A percentile compares a stretch with the other conserved stretches of the same genome.
phyloP scores from a whole-genome alignment of 345 rosid genomes.

The Eucalyptus cloeziana region DNA sequence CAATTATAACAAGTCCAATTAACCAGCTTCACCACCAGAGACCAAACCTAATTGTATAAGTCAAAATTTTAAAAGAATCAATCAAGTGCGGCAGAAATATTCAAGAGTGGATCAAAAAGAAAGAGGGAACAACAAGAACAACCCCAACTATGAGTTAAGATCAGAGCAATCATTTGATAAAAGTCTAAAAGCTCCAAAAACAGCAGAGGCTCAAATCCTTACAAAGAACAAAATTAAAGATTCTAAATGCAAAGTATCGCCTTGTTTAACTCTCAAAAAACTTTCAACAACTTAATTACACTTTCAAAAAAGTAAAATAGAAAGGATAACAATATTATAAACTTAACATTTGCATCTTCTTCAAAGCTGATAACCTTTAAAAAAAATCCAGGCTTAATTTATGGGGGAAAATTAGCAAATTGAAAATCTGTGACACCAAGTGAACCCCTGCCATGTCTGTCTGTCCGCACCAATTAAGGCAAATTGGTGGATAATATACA shows the following conservation, averaged over 20 bases:
- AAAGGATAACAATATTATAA: neutral
- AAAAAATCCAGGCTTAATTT: neutral
- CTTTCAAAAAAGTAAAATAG: neutral
- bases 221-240: neutral
- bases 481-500: neutral
- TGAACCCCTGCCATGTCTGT: neutral
- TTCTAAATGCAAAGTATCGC: neutral
- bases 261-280: neutral
- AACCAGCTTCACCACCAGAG: neutral
- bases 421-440: neutral
- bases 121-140: neutral
- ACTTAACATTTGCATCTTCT: neutral
- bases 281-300: neutral
- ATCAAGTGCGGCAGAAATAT: neutral
- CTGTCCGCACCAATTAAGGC: neutral
- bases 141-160: neutral
- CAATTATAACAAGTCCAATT: neutral
- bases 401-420: neutral
- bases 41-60: neutral
- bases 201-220: neutral
- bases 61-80: neutral
- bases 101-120: neutral
- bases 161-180: neutral
- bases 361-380: neutral
- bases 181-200: neutral